These are phyloP conservation scores for Cercospora janseana DNA, from an alignment of 2,329 filamentous ascomycete genomes.

Conservation along the genomic window DNA sequence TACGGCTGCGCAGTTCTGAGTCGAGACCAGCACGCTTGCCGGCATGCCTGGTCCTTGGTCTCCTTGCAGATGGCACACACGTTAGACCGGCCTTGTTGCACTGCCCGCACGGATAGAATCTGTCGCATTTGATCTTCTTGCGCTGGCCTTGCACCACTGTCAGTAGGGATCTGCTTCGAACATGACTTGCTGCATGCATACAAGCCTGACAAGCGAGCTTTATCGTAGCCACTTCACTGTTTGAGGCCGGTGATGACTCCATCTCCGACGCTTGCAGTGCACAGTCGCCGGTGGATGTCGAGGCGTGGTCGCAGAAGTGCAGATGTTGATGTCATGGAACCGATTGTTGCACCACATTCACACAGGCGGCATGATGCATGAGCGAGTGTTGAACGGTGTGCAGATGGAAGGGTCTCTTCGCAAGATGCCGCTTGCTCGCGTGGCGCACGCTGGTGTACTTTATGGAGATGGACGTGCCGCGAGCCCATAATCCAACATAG, in stretches of 20 bases:
- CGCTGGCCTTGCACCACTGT: background rate
- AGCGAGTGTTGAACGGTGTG: too few species aligned
- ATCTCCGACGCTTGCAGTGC: background rate
- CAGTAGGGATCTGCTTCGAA: background rate
- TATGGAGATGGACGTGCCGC: too few species aligned
- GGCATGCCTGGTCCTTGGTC: constrained; percentile 21
- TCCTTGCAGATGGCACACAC: constrained; percentile 22
- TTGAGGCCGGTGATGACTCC: constrained; percentile 3
- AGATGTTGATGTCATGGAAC: too few species aligned
- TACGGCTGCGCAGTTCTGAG: constrained; percentile 24
- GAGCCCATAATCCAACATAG: too few species aligned
- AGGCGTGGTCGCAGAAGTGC: too few species aligned
- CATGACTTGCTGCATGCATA: background rate
- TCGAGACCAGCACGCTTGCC: constrained; percentile 23
- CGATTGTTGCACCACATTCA: too few species aligned
- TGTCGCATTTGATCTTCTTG: constrained; percentile 27
- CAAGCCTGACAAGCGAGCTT: constrained; percentile 36
- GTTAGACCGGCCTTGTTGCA: constrained; percentile 19
- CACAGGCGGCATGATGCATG: too few species aligned
- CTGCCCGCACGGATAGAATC: constrained; percentile 25
- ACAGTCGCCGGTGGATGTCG: too few species aligned
- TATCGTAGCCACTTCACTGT: constrained; percentile 17
- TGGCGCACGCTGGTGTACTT: too few species aligned
- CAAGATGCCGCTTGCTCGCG: too few species aligned
- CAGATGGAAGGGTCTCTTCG: too few species aligned